Base-by-base conservation (phyloP, 2,329 filamentous ascomycete species). In the Xylaria multiplex region DNA sequence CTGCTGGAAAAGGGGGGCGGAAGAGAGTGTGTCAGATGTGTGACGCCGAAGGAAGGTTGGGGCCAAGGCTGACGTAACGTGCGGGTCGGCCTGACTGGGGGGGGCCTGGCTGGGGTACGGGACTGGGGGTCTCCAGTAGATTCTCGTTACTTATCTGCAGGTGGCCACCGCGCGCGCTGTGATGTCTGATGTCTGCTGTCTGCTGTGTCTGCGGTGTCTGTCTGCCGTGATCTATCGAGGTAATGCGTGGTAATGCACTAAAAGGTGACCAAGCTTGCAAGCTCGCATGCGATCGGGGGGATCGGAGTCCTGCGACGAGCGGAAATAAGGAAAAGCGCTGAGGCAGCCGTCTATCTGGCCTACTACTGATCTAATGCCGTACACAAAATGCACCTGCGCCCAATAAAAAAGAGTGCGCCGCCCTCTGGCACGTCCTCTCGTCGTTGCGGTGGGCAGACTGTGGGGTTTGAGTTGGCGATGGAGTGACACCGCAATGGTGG, bases 11-110 rank as follows among this genome's bases (percentile, higher is more conserved):
- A 56, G 65, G 69, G 68, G 67, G 64, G 43, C 62, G 49, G 64
- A 52, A 56, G 57, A 57, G 50, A 13, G 66, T 59, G 64, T 70
- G 70, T 70, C 65, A 69, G 66, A 73, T 65, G 70, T 74, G 73
- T 70, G 72, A 72, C 70, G 65, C 70, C 69, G 58, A 69, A 71
- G 63, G 55, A 59, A 72, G 69, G 43, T 52, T 53, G 70, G 69
- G 66, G 65, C 63, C 74, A 69, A 74, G 73, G 74, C 73, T 77
- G 75, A 76, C 75, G 76, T 77, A 78, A 77, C 71, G 62, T n/a
- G 52, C 30, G 54, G 62, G 27, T 32, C 62, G 57, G 57, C 19
- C 32, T 49, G 53, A 52, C 55, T 50, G 52, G 59, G 52, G 56
- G 27, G 27, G 5, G 27, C 27, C 49, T 24, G 48, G 37, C 50